phyloP scores from a whole-genome alignment of 78 protist genomes.

The Monocercomonoides exilis region DNA sequence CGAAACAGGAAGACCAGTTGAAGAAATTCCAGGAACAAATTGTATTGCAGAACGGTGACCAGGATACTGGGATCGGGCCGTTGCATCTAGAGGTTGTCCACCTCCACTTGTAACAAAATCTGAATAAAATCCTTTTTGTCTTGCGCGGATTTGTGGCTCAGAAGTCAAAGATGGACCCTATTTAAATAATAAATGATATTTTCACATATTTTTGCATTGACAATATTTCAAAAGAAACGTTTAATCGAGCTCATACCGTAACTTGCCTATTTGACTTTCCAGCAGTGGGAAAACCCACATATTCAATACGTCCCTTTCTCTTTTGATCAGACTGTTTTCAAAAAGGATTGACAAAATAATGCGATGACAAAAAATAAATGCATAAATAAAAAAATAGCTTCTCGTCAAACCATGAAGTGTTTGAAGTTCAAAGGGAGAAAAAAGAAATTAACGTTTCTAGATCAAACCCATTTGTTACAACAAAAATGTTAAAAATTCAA shows the following conservation, averaged over 20 bases:
- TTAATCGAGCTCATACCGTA: background rate
- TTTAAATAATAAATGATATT: background rate
- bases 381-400: no score
- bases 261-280: background rate
- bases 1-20: background rate
- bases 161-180: background rate
- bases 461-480: background rate
- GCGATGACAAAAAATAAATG: no score
- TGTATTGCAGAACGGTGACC: background rate
- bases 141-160: background rate
- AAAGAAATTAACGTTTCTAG: background rate
- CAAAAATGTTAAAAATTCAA: background rate
- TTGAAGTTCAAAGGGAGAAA: background rate
- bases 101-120: background rate
- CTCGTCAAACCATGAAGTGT: no score
- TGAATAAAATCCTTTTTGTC: background rate
- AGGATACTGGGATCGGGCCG: background rate
- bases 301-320: background rate
- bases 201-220: background rate
- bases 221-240: no score
- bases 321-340: no score
- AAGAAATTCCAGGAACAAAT: background rate
- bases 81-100: background rate
- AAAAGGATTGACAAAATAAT: no score
- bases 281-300: background rate